Base-by-base conservation (phyloP, 1,284 basidiomycete species). In the Phlebopus sp. region DNA sequence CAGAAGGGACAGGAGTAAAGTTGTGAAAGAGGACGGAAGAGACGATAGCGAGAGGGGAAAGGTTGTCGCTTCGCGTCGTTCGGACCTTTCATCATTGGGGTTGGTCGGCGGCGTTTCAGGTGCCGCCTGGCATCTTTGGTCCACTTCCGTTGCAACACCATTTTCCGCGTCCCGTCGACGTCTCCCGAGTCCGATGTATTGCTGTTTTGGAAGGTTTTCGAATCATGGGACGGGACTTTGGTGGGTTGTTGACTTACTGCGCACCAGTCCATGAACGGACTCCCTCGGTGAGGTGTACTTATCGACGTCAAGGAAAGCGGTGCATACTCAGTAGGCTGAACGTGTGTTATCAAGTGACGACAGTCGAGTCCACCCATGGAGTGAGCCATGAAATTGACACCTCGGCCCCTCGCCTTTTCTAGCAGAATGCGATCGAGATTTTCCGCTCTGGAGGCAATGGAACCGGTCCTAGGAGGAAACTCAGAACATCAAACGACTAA, bases 241-340 rank as follows among this genome's bases (percentile, higher is more conserved):
- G 37, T 47, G 18, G 23, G 32, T 50, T 17, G 45, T 27, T 19
- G 36, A 73, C 84, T 58, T 62, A 88, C 90, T 44, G 79, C 78
- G 71, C 96, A 98, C 96, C 96, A 99, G 69, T 98, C 94, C 97
- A 99, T 99, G 68, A 99, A 98, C 0, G 96, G 94, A 58, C 90
- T 94, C 21, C 96, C 96, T 21, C 90, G 81, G 68, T 99, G 97
- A 14, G 97, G 97, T 0, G 97, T 98, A 38, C 86, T 87, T 54
- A 99, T 81, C 14, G 88, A 92, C 0, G 92, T 98, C 51, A 99
- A 72, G 6, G 91, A 94, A 34, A 93, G 70, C 1, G 97, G 95
- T 1, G 75, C 78, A 69, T 99, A 99, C 46, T 90, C 82, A 14
- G 72, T 77, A 0, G 96, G 94, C 53, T 81, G 81, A 59, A 96